Percentiles rank a stretch among this genome's conserved stretches.
Evolutionary conservation across 148 eudicot genomes (phyloP).

Genomic region (Camellia lanceoleosa): DNA sequence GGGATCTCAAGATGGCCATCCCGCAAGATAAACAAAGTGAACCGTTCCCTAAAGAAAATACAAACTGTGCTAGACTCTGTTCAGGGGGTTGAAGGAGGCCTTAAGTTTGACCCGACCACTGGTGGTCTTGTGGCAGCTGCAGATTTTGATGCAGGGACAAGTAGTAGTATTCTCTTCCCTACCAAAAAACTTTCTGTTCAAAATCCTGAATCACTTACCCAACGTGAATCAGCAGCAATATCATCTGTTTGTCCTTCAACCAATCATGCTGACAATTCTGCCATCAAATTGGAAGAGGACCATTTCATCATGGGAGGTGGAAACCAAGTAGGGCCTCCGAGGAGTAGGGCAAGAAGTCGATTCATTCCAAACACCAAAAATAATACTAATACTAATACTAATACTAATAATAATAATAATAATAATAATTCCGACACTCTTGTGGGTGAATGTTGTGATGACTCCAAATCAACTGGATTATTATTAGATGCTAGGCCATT

Average conservation of each 20-base stretch:
- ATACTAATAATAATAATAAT: no score
- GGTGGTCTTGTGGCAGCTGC: constrained; percentile 63
- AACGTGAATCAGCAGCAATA: constrained; percentile 1
- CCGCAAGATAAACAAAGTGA: constrained; percentile 91
- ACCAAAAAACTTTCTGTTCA: constrained; percentile 12
- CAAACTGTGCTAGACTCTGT: constrained; percentile 87
- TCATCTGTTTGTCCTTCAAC: constrained; percentile 15
- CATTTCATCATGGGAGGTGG: constrained; percentile 14
- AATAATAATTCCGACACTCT: constrained; percentile 12
- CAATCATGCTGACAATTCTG: constrained; percentile 21
- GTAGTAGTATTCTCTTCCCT: constrained; percentile 19
- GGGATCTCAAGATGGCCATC: constrained; percentile 99
- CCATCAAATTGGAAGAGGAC: constrained; percentile 52
- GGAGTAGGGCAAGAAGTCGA: constrained; percentile 1
- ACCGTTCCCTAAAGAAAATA: constrained; percentile 76
- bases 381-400: no score
- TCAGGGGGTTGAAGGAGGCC: constrained; percentile 80
- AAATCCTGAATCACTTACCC: constrained; percentile 19
- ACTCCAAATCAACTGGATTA: constrained; percentile 21
- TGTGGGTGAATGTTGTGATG: constrained; percentile 11
- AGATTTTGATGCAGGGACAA: constrained; percentile 36
- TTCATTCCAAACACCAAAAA: neutral
- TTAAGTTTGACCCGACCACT: constrained; percentile 69
- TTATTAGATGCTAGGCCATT: constrained; percentile 15
- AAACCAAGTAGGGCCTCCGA: constrained; percentile 10